Evolutionary conservation across 2,329 filamentous ascomycete genomes (phyloP).

Genomic region (Pseudofabraea citricarpa): DNA sequence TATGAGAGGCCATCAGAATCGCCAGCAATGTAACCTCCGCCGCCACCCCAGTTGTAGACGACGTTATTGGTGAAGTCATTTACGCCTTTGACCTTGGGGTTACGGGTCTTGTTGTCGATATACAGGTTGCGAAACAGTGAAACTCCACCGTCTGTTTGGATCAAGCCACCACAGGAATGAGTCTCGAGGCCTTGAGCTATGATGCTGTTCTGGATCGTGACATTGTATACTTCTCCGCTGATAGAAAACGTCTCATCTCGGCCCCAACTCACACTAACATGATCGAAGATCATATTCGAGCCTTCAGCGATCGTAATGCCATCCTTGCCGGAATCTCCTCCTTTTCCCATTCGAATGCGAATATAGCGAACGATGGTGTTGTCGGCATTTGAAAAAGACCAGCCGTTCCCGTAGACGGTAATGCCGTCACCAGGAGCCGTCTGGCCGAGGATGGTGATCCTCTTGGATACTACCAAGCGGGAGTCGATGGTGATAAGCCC

Average conservation of each 20-base stretch:
- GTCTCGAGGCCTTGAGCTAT: slow-evolving; percentile 36
- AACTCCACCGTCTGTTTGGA: slow-evolving; percentile 47
- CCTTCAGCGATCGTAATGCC: slow-evolving; percentile 48
- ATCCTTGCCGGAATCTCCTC: slow-evolving; percentile 44
- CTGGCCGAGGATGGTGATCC: slow-evolving; percentile 40
- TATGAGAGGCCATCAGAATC: slow-evolving; percentile 41
- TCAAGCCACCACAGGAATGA: slow-evolving; percentile 47
- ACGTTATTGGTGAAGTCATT: slow-evolving; percentile 49
- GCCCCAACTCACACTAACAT: slow-evolving; percentile 49
- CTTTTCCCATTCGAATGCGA: slow-evolving; percentile 49
- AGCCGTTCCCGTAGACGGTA: slow-evolving; percentile 30
- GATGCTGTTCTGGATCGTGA: neutral
- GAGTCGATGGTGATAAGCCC: slow-evolving; percentile 39
- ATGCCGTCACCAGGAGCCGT: slow-evolving; percentile 40
- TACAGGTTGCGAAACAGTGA: slow-evolving; percentile 50
- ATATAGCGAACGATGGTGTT: slow-evolving; percentile 51
- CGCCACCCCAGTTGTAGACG: slow-evolving; percentile 51
- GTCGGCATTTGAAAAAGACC: slow-evolving; percentile 4
- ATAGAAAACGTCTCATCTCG: slow-evolving; percentile 49
- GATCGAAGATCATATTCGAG: slow-evolving; percentile 51
- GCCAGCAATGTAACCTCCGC: slow-evolving; percentile 49
- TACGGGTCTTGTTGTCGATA: slow-evolving; percentile 52
- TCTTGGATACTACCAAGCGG: slow-evolving; percentile 35
- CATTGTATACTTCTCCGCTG: slow-evolving; percentile 7
- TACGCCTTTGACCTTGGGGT: slow-evolving; percentile 51